Evolutionary conservation across 1,284 basidiomycete species (phyloP).

Genomic region (Puccinia horiana): DNA sequence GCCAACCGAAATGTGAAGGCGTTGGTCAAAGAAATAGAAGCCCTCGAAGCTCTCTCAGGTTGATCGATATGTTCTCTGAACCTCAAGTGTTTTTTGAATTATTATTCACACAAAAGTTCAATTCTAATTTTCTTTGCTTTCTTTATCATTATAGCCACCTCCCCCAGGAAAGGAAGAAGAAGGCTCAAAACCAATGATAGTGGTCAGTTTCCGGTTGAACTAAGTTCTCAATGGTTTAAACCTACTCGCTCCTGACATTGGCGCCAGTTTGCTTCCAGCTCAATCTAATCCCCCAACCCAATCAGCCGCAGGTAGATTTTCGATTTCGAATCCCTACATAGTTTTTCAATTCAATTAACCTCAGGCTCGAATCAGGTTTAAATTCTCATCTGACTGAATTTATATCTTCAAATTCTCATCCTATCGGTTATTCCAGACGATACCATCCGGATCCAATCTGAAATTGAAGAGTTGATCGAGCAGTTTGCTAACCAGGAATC

Average conservation of each 20-base stretch:
- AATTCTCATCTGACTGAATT: not conserved
- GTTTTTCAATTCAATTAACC: not conserved
- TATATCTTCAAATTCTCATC: not conserved
- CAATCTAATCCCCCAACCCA: slow-evolving; percentile 28
- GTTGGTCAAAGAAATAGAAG: slow-evolving; percentile 42
- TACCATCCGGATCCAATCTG: slow-evolving; percentile 13
- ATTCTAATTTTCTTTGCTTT: not conserved
- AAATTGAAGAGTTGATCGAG: slow-evolving; percentile 28
- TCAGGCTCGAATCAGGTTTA: not conserved
- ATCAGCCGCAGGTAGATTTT: not conserved
- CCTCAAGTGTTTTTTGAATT: not conserved
- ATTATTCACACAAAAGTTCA: not conserved
- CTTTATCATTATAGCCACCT: slow-evolving; percentile 4
- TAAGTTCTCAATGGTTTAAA: not conserved
- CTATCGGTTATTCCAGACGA: slow-evolving; percentile 1
- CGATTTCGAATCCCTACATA: not conserved
- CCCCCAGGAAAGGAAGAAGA: slow-evolving; percentile 42
- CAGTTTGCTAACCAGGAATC: not conserved
- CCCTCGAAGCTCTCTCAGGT: slow-evolving; percentile 44
- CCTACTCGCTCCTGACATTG: slow-evolving; percentile 13
- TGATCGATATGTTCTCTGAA: not conserved
- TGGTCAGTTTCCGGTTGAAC: slow-evolving; percentile 1
- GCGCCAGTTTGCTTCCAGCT: slow-evolving; percentile 26
- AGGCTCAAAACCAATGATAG: slow-evolving; percentile 33
- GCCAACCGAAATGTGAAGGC: slow-evolving; percentile 42